phyloP scores from a whole-genome alignment of 2,329 filamentous ascomycete species.

The Zopfia rhizophila region DNA sequence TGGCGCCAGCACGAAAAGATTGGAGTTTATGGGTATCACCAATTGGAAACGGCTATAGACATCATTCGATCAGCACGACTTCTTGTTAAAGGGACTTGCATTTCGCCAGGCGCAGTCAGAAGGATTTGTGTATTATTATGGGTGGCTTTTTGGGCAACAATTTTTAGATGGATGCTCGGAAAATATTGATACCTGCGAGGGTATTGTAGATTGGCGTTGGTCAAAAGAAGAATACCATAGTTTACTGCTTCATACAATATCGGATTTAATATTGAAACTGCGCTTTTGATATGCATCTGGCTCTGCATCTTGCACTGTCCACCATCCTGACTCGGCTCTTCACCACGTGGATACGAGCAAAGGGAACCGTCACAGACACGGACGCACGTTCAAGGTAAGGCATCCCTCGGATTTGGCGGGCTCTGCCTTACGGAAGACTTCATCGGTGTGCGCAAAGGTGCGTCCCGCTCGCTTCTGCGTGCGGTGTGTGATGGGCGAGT shows the following conservation, averaged over 20 bases:
- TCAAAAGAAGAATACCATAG: slow-evolving; percentile 30
- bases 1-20: slow-evolving; percentile 9
- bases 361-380: too few species aligned
- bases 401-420: too few species aligned
- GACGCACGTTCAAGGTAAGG: too few species aligned
- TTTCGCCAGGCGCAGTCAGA: slow-evolving; percentile 26
- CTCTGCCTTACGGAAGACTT: too few species aligned
- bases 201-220: slow-evolving; percentile 29
- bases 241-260: slow-evolving; percentile 29
- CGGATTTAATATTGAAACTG: slow-evolving; percentile 20
- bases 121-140: slow-evolving; percentile 15
- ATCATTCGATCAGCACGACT: slow-evolving; percentile 14
- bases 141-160: slow-evolving; percentile 19
- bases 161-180: slow-evolving; percentile 17
- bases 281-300: too few species aligned
- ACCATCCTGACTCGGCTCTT: too few species aligned
- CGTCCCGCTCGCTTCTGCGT: too few species aligned
- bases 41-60: slow-evolving; percentile 22
- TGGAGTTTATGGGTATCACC: slow-evolving; percentile 22
- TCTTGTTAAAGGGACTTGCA: slow-evolving; percentile 17
- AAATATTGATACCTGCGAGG: slow-evolving; percentile 18
- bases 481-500: too few species aligned
- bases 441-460: too few species aligned
- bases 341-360: too few species aligned
- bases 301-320: too few species aligned